Conservation (phyloP, 2,329 filamentous ascomycete genomes). For the Pseudopithomyces chartarum region DNA sequence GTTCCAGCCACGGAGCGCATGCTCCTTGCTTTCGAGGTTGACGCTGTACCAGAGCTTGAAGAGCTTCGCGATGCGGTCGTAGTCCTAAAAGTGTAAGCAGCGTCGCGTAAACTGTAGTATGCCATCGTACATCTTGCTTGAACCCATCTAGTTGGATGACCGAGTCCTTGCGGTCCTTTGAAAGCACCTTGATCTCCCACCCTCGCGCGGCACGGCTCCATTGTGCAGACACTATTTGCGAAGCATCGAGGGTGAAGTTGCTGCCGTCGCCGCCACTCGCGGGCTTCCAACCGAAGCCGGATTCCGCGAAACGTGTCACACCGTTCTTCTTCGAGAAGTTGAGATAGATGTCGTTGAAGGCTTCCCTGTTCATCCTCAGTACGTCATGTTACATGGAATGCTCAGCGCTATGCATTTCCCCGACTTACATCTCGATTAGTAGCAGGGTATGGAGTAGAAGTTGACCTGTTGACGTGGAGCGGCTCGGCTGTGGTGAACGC, state of each 20-base stretch:
- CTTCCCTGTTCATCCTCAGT: slow-evolving; percentile 65
- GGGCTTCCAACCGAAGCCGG: slow-evolving; percentile 94
- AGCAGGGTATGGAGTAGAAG: not conserved
- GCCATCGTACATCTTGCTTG: slow-evolving; percentile 69
- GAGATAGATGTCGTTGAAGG: slow-evolving; percentile 95
- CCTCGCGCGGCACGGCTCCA: slow-evolving; percentile 95
- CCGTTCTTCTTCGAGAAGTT: slow-evolving; percentile 92
- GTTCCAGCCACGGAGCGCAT: slow-evolving; percentile 96
- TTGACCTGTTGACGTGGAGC: slow-evolving; percentile 3
- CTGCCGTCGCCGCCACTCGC: slow-evolving; percentile 72
- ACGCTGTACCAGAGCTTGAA: slow-evolving; percentile 99
- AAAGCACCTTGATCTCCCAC: slow-evolving; percentile 90
- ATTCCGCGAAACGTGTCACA: slow-evolving; percentile 93
- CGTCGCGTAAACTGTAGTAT: not conserved
- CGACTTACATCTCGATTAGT: not conserved
- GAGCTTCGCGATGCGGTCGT: slow-evolving; percentile 85
- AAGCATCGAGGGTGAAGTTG: slow-evolving; percentile 89
- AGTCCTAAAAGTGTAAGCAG: slow-evolving; percentile 63
- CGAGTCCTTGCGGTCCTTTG: slow-evolving; percentile 70
- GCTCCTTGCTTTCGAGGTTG: slow-evolving; percentile 88
- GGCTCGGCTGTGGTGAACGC: not conserved
- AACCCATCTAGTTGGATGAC: slow-evolving; percentile 96
- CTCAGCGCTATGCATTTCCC: not conserved
- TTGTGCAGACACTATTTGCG: slow-evolving; percentile 83
- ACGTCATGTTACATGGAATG: not conserved